A percentile compares a stretch with the other conserved stretches of the same genome.
Conservation (phyloP, 1,284 basidiomycete genomes). For the Cystobasidiaceae sp. region DNA sequence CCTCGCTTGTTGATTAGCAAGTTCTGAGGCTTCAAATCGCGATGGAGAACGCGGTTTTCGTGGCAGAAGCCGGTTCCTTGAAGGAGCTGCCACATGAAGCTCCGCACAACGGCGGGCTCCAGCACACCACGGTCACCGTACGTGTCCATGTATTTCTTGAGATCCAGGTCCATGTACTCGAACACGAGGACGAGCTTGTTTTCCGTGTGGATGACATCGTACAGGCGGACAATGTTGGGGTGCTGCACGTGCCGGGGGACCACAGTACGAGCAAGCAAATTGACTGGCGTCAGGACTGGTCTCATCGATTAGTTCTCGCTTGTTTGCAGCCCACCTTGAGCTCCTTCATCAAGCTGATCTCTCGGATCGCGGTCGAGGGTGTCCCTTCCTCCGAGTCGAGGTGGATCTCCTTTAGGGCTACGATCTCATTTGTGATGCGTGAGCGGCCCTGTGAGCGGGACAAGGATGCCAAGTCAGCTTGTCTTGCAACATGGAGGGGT, state of each 20-base stretch:
- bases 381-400: slow-evolving; percentile 94
- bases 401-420: slow-evolving; percentile 58
- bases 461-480: too few relatives aligned
- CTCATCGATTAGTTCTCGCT: neutral
- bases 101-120: slow-evolving; percentile 86
- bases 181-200: slow-evolving; percentile 98
- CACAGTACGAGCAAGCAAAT: too few relatives aligned
- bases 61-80: slow-evolving; percentile 99
- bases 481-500: neutral
- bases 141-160: slow-evolving; percentile 99
- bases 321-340: slow-evolving; percentile 54
- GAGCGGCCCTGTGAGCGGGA: slow-evolving; percentile 40
- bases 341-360: slow-evolving; percentile 95
- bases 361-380: slow-evolving; percentile 87
- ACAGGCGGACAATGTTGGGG: slow-evolving; percentile 87
- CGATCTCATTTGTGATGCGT: slow-evolving; percentile 82
- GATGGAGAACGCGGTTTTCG: slow-evolving; percentile 94
- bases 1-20: slow-evolving; percentile 94
- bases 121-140: slow-evolving; percentile 93
- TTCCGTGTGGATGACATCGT: slow-evolving; percentile 98
- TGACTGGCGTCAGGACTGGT: too few relatives aligned
- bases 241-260: too few relatives aligned
- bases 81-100: slow-evolving; percentile 94
- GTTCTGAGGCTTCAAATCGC: slow-evolving; percentile 97
- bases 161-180: slow-evolving; percentile 96